Evolutionary conservation across 768 basidiomycete species (phyloP).

Genomic region (Paxillus rubicundulus): DNA sequence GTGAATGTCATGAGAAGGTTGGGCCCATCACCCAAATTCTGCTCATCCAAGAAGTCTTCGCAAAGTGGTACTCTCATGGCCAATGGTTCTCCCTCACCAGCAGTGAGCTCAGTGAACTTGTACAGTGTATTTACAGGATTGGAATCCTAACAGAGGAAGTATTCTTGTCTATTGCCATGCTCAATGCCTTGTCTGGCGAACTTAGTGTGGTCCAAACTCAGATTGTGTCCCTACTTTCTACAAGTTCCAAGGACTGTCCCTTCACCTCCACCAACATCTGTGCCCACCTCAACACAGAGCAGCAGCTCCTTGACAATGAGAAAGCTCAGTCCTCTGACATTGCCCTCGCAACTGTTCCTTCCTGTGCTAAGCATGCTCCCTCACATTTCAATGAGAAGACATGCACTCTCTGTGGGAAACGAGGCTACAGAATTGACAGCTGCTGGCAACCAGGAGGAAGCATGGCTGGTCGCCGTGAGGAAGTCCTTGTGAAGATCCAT

Average conservation of each 20-base stretch:
- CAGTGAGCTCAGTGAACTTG: no score
- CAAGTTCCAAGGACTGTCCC: background rate
- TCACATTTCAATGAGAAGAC: background rate
- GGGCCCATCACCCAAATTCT: conserved; percentile 17
- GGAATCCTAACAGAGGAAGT: conserved; percentile 9
- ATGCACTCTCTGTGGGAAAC: background rate
- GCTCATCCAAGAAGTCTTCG: conserved; percentile 15
- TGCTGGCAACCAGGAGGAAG: background rate
- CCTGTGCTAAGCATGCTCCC: no score
- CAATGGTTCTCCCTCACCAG: no score
- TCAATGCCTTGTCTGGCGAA: conserved; percentile 6
- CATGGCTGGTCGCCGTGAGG: background rate
- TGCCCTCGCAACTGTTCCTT: background rate
- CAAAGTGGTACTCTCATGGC: no score
- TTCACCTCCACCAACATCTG: background rate
- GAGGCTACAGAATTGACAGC: background rate
- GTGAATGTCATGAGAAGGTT: conserved; percentile 11
- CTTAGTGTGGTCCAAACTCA: conserved; percentile 4
- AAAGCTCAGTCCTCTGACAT: background rate
- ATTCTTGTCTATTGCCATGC: conserved; percentile 3
- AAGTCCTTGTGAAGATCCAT: background rate
- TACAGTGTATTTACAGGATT: conserved; percentile 16
- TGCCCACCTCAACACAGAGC: background rate
- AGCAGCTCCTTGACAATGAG: background rate
- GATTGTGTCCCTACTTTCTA: background rate